Conservation (phyloP, 192 early-diverging fungal species). For the Dimargaris xerosporica region DNA sequence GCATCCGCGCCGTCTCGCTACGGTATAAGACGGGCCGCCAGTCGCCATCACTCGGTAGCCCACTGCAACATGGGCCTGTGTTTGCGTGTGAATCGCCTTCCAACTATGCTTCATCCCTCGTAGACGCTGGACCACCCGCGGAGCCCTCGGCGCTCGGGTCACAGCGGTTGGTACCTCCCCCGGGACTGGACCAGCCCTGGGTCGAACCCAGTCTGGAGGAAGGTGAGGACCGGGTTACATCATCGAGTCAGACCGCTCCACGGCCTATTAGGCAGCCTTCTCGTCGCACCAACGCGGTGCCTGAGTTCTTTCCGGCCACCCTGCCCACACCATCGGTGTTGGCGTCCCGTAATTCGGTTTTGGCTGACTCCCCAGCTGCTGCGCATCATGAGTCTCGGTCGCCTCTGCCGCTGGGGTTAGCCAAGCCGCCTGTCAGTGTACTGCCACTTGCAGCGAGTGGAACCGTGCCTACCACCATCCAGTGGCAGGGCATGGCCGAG, state of each 20-base stretch:
- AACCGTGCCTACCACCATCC: background rate
- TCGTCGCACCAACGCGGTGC: slow-evolving; percentile 7
- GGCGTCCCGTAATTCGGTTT: background rate
- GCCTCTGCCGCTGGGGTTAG: background rate
- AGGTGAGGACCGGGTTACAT: background rate
- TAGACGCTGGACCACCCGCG: too few species aligned
- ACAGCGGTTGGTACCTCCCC: background rate
- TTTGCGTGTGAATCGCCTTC: slow-evolving; percentile 10
- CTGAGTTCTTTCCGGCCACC: slow-evolving; percentile 6
- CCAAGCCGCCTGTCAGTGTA: background rate
- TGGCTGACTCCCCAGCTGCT: background rate
- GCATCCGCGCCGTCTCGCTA: slow-evolving; percentile 1
- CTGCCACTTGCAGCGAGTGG: background rate
- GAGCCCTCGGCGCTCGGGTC: too few species aligned
- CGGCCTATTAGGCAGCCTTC: background rate
- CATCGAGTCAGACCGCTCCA: background rate
- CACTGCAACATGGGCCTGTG: background rate
- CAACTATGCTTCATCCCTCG: slow-evolving; percentile 1
- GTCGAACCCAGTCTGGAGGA: background rate
- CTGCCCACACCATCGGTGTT: background rate
- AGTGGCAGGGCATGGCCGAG: slow-evolving; percentile 32
- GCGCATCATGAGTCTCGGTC: background rate
- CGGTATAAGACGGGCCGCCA: slow-evolving; percentile 9
- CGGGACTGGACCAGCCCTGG: too few species aligned
- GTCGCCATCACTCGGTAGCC: slow-evolving; percentile 1